Base-by-base conservation (phyloP, 1,284 basidiomycete genomes). In the Trichosporon sp. region DNA sequence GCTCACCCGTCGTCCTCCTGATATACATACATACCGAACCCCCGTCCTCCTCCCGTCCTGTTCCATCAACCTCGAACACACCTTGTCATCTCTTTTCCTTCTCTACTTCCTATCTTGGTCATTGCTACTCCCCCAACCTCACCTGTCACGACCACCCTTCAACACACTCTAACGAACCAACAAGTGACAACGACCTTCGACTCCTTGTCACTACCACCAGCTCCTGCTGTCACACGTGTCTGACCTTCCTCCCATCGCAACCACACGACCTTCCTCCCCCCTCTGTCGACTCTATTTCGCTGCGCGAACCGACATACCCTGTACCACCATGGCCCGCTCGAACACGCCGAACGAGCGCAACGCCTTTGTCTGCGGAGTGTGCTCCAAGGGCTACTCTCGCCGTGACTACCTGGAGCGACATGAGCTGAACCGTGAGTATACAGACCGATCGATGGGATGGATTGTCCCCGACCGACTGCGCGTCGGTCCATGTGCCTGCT, bases 351-450 rank as follows among this genome's bases (percentile, higher is more conserved):
- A 66, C 19, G 71, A 71, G 56, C 71, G 71, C 54, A 70, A 73
- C 61, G 59, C 59, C 31, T 75, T 70, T n/a, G 72, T 61, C 38
- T 75, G 74, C 67, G 26, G 63, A 21, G 70, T 71, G 64, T 75
- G 74, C 37, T 68, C 70, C 12, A 75, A 75, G 68, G 70, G 72
- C 32, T 75, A 75, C 43, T 69, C 70, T 0, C 74, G 74, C 67
- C 71, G 73, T 19, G 74, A 75, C 72, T 75, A 75, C 65, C 70
- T 75, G 12, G 74, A 75, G 65, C 71, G 74, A 10, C 74, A 75
- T 32, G 72, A 73, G 65, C 70, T 75, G 32, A 75, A 75, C 65
- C 74, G 74, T 75, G 66, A 73, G 74, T 75, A 31, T n/a, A 16
- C 19, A 21, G 16, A 48, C 12, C 46, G 46, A 48, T 48, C 51